Evolutionary conservation across 2,329 filamentous ascomycete species (phyloP).

Genomic region (Seiridium cupressi): DNA sequence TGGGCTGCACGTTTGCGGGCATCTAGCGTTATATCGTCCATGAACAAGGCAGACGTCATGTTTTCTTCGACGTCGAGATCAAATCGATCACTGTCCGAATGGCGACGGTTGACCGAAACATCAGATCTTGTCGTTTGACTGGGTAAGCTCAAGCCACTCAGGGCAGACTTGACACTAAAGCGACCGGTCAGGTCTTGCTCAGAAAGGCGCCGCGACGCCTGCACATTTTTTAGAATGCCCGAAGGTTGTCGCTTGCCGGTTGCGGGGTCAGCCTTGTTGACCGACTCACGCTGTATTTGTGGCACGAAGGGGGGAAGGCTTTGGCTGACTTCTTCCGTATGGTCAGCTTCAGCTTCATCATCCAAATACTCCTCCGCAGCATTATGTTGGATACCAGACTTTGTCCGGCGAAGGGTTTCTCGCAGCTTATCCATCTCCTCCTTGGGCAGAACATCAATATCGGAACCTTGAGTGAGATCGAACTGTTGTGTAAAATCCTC

Average conservation of each 20-base stretch:
- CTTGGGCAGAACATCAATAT: constrained; percentile 28
- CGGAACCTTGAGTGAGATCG: constrained; percentile 31
- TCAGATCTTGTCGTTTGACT: constrained; percentile 21
- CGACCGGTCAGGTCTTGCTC: constrained; percentile 30
- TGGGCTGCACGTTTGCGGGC: constrained; percentile 32
- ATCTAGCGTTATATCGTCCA: constrained; percentile 57
- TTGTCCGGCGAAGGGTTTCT: constrained; percentile 21
- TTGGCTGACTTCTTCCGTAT: constrained; percentile 24
- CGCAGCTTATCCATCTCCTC: constrained; percentile 19
- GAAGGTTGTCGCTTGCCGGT: constrained; percentile 19
- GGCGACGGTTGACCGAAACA: constrained; percentile 16
- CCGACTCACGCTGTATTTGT: constrained; percentile 11
- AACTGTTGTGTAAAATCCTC: constrained; percentile 36
- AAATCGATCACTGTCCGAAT: constrained; percentile 22
- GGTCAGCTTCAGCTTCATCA: constrained; percentile 15
- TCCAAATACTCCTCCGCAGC: constrained; percentile 17
- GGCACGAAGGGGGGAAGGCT: constrained; percentile 24
- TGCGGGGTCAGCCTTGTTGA: constrained; percentile 4
- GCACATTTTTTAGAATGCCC: constrained; percentile 34
- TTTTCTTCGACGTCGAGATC: constrained; percentile 39
- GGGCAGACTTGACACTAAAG: constrained; percentile 31
- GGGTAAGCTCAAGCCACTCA: constrained; percentile 28
- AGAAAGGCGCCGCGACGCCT: constrained; percentile 19
- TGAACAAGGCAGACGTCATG: constrained; percentile 58
- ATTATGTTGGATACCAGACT: constrained; percentile 20